Base-by-base conservation (phyloP, 495 filamentous ascomycete species). In the Amorphotheca resinae region DNA sequence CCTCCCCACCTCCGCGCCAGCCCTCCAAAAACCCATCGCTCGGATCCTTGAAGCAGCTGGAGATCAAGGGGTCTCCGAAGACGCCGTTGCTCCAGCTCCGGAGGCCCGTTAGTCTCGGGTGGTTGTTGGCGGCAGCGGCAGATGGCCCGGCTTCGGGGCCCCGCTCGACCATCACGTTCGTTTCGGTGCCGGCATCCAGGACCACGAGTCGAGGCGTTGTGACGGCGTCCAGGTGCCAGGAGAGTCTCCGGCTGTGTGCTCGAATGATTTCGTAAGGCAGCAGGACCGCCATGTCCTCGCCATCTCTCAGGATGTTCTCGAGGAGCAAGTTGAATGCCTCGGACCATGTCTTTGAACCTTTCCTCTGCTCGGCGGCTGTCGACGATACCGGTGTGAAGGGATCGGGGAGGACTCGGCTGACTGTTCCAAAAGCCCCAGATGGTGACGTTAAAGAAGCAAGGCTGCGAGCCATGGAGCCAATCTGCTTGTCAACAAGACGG, bases 251-350 rank as follows among this genome's bases (percentile, higher is more conserved):
- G 7, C 75, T 50, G 28, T 74, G 65, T 20, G 68, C 61, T 26
- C 80, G 68, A 35, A 87, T 72, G 41, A 69, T 59, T 12, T 68
- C 65, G 52, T 85, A 86, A 1, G 80, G 79, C 11, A 86, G 56
- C 38, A 70, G 65, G 38, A 87, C 68, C 23, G 77, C 66, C 59
- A 76, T 74, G 42, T 85, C 82, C 51, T 87, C 82, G 11, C 70
- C 76, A 51, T 86, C 82, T 15, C 76, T 73, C 20, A 86, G 62
- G 11, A 75, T 59, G 3, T 68, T 59, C 49, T 85, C 82, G 9
- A 83, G 64, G 31, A 87, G 61, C 1, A 56, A 48, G 18, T 66
- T 57, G 48, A 85, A 84, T 1, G 71, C 70, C 30, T 76, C 70
- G 33, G 66, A 58, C 82, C 82, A 87, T 8, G 68, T 72, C 6